A percentile compares a stretch with the other conserved stretches of the same genome.
Conservation (phyloP, 495 filamentous ascomycete species). For the Aspergillus baeticus region DNA sequence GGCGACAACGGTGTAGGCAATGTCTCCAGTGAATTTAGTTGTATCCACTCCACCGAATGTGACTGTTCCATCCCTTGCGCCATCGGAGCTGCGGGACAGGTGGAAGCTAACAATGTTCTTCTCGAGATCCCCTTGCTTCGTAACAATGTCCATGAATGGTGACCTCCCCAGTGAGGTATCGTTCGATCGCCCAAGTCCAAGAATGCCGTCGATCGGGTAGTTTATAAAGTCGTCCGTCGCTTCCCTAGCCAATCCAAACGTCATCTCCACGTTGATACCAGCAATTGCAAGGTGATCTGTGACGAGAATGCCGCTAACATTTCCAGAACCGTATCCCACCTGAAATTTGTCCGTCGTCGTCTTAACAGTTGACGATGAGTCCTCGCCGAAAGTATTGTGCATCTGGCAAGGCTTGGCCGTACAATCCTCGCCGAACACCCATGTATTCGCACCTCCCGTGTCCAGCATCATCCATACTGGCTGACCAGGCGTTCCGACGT, state of each 20-base stretch:
- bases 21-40: conserved; percentile 61
- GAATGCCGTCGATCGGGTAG: conserved; percentile 85
- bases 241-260: conserved; percentile 67
- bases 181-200: conserved; percentile 64
- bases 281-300: conserved; percentile 65
- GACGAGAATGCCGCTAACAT: conserved; percentile 60
- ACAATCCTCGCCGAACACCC: conserved; percentile 73
- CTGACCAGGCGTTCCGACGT: conserved; percentile 63
- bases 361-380: conserved; percentile 57
- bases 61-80: conserved; percentile 67
- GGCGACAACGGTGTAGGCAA: conserved; percentile 58
- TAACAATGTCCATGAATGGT: conserved; percentile 63
- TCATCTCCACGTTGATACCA: conserved; percentile 55
- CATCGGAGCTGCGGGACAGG: conserved; percentile 62
- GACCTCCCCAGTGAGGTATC: conserved; percentile 45
- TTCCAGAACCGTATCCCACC: conserved; percentile 71
- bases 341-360: conserved; percentile 47
- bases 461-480: conserved; percentile 74
- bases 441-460: conserved; percentile 74
- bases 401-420: conserved; percentile 54
- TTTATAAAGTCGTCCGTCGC: conserved; percentile 66
- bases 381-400: conserved; percentile 65
- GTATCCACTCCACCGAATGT: conserved; percentile 72
- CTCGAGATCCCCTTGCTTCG: conserved; percentile 53
- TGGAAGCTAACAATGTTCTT: conserved; percentile 68